Evolutionary conservation across 768 basidiomycete genomes (phyloP), one percentile per base, ranked within the genome.

Genomic region (Suillus alpinus): DNA sequence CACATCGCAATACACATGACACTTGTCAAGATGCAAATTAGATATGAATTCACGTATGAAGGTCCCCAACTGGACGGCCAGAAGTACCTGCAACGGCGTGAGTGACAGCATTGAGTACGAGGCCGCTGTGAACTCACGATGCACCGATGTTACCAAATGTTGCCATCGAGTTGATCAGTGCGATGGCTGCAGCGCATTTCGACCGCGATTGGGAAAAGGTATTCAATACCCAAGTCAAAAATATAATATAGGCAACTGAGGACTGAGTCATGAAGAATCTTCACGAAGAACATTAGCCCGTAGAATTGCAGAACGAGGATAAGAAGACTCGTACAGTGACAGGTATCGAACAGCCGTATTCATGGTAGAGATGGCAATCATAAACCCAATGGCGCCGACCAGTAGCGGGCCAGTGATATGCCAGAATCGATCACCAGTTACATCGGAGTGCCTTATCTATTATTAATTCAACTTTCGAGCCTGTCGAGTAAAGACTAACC

Each of bases 161-260:
- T 13, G 87, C 87, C 67, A 91, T 83, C 36, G 88, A 84, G 71
- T 92, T 93, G 68, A 93, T 83, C 59, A 90, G 73, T 1, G 92
- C 93, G 43, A 95, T 78, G 18, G 87, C 88, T n/a, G 93, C 87
- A 9, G 92, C 90, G 7, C 93, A 86, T 73, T 94, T 94, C 20
- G 87, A 83, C 3, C 91, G 85, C 29, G 93, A 86, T n/a, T 87
- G 83, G 20, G 91, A 86, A 73, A 95, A 78, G 12, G 80, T 78
- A 63, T 79, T 82, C 57, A 78, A 78, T 55, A 82, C 75, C 83
- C 81, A 81, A 18, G 80, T 72, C 67, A 77, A 75, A 67, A 90
- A 86, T 60, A 81, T 81, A 59, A 91, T 83, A 71, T 86, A 89
- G 2, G 82, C 89, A 6, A 86, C 81, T 66, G 88, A 86, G 1